Evolutionary conservation across 805 yeast species (phyloP), one percentile per base, ranked within the genome.

Genomic region (Wickerhamomyces ciferrii): DNA sequence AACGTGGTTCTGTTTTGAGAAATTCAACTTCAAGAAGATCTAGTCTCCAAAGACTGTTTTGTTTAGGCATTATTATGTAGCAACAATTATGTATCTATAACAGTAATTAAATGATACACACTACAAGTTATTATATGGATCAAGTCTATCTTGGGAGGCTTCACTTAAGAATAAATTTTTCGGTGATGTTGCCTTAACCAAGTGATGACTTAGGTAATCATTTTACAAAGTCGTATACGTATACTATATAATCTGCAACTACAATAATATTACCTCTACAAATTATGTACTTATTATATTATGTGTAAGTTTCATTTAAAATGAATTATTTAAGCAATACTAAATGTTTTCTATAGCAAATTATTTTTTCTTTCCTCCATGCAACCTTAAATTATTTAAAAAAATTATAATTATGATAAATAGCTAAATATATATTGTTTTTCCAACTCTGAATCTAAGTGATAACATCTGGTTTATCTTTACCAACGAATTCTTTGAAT

Each of bases 381-480:
- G 35, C 35, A 32, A 15, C 17, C 19, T 32, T n/a, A n/a, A n/a
- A 32, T 5, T 31, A 11, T 25, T 7, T 6, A 23, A 23, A 23
- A 23, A 23, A 6, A 23, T 23, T 5, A 23, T 23, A 23, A 23
- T 23, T 27, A 27, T 27, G 31, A 27, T 27, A 27, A 27, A 32
- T 32, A 32, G 34, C 34, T 13, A 29, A 29, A 13, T 29, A 5
- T 29, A 14, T 29, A 29, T 29, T 23, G 8, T 23, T 23, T 23
- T 23, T 23, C 27, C 27, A 24, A 27, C 11, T 15, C 9, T 18
- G 23, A 17, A 35, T 35, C 38, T 65, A 90, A 21, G 98, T 92
- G 63, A 75, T 81, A 48, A 92, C 99, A 59, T 88, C 92, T 25
- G 99, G 99, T 63, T 80, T 83, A 37, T 79, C 87, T 55, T 85